Percentiles rank a stretch among this genome's conserved stretches.
Conservation (phyloP, 2,329 filamentous ascomycete species). For the Aspergillus quadricinctus region DNA sequence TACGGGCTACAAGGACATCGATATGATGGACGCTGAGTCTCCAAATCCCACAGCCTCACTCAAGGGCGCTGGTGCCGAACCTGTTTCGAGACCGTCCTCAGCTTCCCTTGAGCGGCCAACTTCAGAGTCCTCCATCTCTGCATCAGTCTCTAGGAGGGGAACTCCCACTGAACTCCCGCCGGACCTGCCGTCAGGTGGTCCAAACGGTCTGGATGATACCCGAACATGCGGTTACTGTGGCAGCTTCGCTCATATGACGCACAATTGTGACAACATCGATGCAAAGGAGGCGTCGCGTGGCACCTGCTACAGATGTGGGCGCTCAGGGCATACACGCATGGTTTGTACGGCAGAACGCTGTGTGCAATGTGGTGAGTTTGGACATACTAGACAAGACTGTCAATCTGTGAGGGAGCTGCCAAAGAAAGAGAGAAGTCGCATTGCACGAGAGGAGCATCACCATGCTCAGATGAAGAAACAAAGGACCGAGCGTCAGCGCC, state of each 20-base stretch:
- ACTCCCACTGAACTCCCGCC: conserved; percentile 22
- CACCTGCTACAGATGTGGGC: conserved; percentile 41
- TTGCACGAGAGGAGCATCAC: conserved; percentile 35
- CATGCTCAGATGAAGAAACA: conserved; percentile 31
- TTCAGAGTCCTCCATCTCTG: conserved; percentile 16
- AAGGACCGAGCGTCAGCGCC: conserved; percentile 35
- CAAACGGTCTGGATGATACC: conserved; percentile 40
- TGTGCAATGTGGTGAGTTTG: conserved; percentile 41
- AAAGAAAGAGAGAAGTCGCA: conserved; percentile 31
- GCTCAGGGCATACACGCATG: conserved; percentile 33
- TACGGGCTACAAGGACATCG: conserved; percentile 40
- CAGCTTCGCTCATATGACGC: conserved; percentile 41
- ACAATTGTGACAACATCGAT: conserved; percentile 43
- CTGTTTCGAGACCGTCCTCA: conserved; percentile 31
- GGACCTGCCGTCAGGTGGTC: conserved; percentile 41
- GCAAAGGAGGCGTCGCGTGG: conserved; percentile 36
- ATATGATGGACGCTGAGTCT: conserved; percentile 38
- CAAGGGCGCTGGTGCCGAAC: conserved; percentile 16
- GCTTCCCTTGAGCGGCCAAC: conserved; percentile 18
- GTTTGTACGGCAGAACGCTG: conserved; percentile 42
- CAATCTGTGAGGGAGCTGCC: conserved; percentile 29
- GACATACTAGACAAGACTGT: conserved; percentile 37
- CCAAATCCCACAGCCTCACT: conserved; percentile 9
- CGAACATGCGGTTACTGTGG: conserved; percentile 44
- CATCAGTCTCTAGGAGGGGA: conserved; percentile 21